These are phyloP conservation scores for Aspergillus phoenicis DNA, from an alignment of 2,329 filamentous ascomycete genomes.

Conservation along the genomic window DNA sequence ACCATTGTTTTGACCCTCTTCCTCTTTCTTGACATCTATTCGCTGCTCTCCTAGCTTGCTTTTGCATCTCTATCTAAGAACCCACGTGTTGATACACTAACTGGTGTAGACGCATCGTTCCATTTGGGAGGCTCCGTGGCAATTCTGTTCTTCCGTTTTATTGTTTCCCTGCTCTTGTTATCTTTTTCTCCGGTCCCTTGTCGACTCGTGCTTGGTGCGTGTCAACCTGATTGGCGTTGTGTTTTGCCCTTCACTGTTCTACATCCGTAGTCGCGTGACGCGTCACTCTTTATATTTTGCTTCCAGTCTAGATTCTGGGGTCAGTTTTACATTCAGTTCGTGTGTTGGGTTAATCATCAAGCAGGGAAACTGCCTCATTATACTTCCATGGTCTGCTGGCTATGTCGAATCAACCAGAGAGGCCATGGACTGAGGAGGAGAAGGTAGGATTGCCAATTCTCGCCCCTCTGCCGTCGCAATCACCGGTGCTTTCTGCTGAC, in stretches of 20 bases:
- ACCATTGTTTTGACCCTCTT: conserved; percentile 15
- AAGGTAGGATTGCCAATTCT: conserved; percentile 38
- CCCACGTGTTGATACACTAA: conserved; percentile 30
- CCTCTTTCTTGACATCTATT: conserved; percentile 16
- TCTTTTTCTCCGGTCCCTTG: conserved; percentile 14
- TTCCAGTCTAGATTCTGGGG: background rate
- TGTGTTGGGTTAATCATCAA: conserved; percentile 12
- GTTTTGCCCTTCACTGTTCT: conserved; percentile 12
- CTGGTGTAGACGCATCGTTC: conserved; percentile 31
- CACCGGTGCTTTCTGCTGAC: conserved; percentile 7
- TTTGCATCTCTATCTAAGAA: conserved; percentile 22
- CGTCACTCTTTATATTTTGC: conserved; percentile 18
- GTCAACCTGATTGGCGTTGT: conserved; percentile 11
- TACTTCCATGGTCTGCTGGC: conserved; percentile 42
- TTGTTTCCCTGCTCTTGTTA: conserved; percentile 4
- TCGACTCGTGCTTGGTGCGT: conserved; percentile 7
- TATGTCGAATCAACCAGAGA: conserved; percentile 49
- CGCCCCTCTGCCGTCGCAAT: background rate
- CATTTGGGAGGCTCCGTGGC: conserved; percentile 36
- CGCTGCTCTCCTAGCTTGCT: conserved; percentile 18
- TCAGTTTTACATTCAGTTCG: conserved; percentile 7
- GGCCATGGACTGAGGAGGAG: conserved; percentile 50
- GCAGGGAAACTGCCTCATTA: conserved; percentile 18
- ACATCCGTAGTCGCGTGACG: conserved; percentile 21
- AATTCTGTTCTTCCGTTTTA: conserved; percentile 25